Conservation (phyloP, 768 basidiomycete genomes). For the Lactarius deliciosus region DNA sequence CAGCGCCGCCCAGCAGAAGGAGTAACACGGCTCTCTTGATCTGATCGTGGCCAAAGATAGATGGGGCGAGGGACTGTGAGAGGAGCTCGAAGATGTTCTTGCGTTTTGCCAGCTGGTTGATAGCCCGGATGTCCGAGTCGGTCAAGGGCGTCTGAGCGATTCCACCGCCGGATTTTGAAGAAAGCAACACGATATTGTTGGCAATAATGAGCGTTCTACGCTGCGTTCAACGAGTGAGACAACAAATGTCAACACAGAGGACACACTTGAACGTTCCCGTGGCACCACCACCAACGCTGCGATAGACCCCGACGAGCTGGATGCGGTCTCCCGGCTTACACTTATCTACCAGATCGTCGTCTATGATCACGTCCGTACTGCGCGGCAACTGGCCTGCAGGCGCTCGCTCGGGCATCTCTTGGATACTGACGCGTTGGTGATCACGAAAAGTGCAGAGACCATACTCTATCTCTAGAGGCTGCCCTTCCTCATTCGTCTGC, state of each 20-base stretch:
- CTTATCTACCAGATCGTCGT: slow-evolving; percentile 94
- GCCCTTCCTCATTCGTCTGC: slow-evolving; percentile 88
- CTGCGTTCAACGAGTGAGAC: slow-evolving; percentile 17
- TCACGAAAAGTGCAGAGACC: slow-evolving; percentile 91
- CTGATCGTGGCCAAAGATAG: slow-evolving; percentile 94
- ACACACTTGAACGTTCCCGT: slow-evolving; percentile 91
- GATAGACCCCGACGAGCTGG: slow-evolving; percentile 93
- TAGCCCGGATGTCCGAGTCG: slow-evolving; percentile 91
- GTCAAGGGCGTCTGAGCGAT: slow-evolving; percentile 91
- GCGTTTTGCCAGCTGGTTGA: slow-evolving; percentile 90
- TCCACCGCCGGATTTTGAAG: slow-evolving; percentile 92
- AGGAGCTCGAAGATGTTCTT: slow-evolving; percentile 84
- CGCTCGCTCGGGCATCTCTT: slow-evolving; percentile 99
- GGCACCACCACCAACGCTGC: slow-evolving; percentile 89
- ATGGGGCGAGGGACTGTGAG: slow-evolving; percentile 93
- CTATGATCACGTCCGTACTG: slow-evolving; percentile 93
- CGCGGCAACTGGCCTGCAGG: slow-evolving; percentile 96
- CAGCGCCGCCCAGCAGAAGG: slow-evolving; percentile 91
- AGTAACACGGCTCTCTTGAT: slow-evolving; percentile 95
- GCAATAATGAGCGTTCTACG: slow-evolving; percentile 86
- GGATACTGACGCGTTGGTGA: slow-evolving; percentile 96
- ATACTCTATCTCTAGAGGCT: slow-evolving; percentile 85
- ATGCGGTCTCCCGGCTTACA: slow-evolving; percentile 98
- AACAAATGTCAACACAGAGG: not conserved
- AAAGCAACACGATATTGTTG: slow-evolving; percentile 92